Evolutionary conservation across 73 alveolate species (phyloP).

Genomic region (Stentor coeruleus): DNA sequence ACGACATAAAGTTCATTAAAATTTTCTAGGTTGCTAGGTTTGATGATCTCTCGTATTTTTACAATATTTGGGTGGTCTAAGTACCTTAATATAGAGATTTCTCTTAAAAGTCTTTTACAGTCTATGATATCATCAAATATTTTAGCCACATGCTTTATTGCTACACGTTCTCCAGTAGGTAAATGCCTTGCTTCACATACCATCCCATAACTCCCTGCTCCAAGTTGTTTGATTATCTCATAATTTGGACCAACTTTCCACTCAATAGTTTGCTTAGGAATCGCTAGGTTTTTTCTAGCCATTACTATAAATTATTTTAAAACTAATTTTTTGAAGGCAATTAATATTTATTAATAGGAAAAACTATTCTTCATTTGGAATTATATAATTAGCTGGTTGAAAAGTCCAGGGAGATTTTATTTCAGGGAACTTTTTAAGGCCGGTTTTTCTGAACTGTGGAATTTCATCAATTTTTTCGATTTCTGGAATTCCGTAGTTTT

Average conservation of each 20-base stretch:
- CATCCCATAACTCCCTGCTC: slow-evolving; percentile 90
- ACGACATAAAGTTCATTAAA: slow-evolving; percentile 51
- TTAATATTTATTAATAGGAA: too few species aligned
- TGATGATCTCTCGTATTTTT: slow-evolving; percentile 55
- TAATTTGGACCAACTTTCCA: slow-evolving; percentile 80
- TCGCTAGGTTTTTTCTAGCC: slow-evolving; percentile 1
- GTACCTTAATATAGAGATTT: slow-evolving; percentile 59
- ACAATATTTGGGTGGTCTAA: slow-evolving; percentile 68
- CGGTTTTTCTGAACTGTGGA: too few species aligned
- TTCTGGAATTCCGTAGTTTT: too few species aligned
- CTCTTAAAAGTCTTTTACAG: slow-evolving; percentile 79
- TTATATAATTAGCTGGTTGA: too few species aligned
- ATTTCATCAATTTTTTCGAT: too few species aligned
- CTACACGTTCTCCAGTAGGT: slow-evolving; percentile 70
- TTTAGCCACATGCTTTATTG: slow-evolving; percentile 47
- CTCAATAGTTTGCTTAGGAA: neutral
- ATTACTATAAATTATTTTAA: neutral
- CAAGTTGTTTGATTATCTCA: slow-evolving; percentile 75
- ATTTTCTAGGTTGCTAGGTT: slow-evolving; percentile 60
- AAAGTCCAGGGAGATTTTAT: too few species aligned
- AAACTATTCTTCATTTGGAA: too few species aligned
- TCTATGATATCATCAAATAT: slow-evolving; percentile 79
- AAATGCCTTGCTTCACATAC: slow-evolving; percentile 88
- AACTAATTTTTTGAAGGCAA: too few species aligned
- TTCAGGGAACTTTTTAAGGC: too few species aligned